phyloP scores from a whole-genome alignment of 139 green algal genomes.

The Tetradesmus obliquus region DNA sequence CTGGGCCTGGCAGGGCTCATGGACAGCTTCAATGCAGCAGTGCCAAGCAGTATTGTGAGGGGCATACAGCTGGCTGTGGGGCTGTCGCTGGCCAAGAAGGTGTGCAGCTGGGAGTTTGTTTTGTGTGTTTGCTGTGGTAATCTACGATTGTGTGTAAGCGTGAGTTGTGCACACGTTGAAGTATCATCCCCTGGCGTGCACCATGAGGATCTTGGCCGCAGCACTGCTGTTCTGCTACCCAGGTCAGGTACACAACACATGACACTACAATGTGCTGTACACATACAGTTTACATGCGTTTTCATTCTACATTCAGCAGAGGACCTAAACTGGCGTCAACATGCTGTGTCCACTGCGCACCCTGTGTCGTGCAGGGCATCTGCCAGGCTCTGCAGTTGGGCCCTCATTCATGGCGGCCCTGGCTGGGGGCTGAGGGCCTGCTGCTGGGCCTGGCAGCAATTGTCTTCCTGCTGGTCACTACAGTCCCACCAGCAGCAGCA shows the following conservation, averaged over 20 bases:
- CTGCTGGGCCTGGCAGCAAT: constrained; percentile 62
- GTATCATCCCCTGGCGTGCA: too few species aligned
- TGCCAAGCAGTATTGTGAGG: constrained; percentile 55
- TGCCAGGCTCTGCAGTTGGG: neutral
- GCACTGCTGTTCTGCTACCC: neutral
- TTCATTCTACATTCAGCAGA: too few species aligned
- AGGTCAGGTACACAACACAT: too few species aligned
- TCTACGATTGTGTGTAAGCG: neutral
- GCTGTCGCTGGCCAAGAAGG: constrained; percentile 73
- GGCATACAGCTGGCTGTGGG: constrained; percentile 81
- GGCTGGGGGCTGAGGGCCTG: constrained; percentile 62
- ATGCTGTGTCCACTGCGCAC: neutral
- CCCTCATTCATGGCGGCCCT: constrained; percentile 10
- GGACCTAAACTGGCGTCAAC: too few species aligned
- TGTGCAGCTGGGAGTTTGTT: constrained; percentile 9
- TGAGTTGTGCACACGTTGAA: neutral
- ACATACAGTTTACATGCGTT: too few species aligned
- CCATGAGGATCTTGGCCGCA: neutral
- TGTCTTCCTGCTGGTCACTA: constrained; percentile 62
- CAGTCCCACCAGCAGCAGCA: constrained; percentile 41
- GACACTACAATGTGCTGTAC: too few species aligned
- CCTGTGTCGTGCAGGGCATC: neutral
- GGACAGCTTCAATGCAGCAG: constrained; percentile 55
- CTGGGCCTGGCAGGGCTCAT: constrained; percentile 72
- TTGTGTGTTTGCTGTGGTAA: neutral